Evolutionary conservation across 2,329 filamentous ascomycete species (phyloP), one percentile per base, ranked within the genome.

Genomic region (Lizonia empirigonia): DNA sequence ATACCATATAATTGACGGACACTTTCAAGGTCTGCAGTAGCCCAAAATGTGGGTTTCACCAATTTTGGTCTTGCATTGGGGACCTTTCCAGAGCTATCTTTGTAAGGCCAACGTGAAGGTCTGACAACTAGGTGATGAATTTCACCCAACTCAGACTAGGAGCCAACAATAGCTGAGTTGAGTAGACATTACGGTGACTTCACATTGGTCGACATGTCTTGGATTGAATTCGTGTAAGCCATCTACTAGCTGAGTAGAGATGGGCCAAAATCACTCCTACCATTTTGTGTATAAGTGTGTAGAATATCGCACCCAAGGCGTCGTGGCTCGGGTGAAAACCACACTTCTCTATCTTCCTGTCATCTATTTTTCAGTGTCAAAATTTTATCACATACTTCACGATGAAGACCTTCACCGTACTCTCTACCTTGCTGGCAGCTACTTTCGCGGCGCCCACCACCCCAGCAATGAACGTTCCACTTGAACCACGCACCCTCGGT

Each of bases 341-440:
- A 30, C 27, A 30, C 6, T n/a, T 5, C 5, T 15, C 5, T 15
- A 13, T 15, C 9, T 7, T 30, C 8, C 27, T 15, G 5, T 30
- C 13, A 7, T 30, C 27, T 15, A 7, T 10, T 29, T 29, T 29
- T n/a, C 9, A 10, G 10, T 13, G 6, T 29, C n/a, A 5, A 27
- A 12, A 10, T 10, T 8, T 12, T 27, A n/a, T n/a, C 9, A 4
- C 9, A 27, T 15, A 39, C 18, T 5, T 49, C 56, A 59, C 19
- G 32, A 68, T 67, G 65, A 67, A 63, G 45, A 50, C 46, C 63
- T 56, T 72, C 41, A 26, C 71, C 51, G 55, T 73, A 53, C 54
- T 74, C 44, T 51, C 65, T 18, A 44, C 64, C 57, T 63, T 77
- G 53, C 55, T 76, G 44, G 66, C 76, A 44, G 58, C 70, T 39